These are phyloP conservation scores for Auxenochlorella pyrenoidosa DNA, from an alignment of 139 green algal genomes.

Conservation along the genomic window DNA sequence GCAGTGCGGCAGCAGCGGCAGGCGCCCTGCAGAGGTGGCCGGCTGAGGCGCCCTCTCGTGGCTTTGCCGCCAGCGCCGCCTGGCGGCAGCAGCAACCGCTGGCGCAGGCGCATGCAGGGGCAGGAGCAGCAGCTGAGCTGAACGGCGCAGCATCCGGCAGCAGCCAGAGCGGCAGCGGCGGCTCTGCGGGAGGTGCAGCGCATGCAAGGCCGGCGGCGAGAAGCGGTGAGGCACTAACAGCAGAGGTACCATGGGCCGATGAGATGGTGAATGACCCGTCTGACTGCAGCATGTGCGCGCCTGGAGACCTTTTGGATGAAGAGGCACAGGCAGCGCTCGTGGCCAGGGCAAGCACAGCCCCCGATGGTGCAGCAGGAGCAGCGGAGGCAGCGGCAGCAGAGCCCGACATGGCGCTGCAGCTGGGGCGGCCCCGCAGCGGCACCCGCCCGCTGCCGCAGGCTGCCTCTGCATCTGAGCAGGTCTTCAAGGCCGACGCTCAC, in stretches of 20 bases:
- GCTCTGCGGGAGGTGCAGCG: neutral
- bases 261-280: neutral
- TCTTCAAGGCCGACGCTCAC: slow-evolving; percentile 26
- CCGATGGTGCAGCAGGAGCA: neutral
- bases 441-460: neutral
- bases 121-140: slow-evolving; percentile 4
- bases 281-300: slow-evolving; percentile 19
- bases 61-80: slow-evolving; percentile 5
- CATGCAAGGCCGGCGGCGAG: neutral
- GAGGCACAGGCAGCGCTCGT: neutral
- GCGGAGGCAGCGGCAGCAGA: neutral
- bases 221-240: neutral
- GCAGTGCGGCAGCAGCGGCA: neutral
- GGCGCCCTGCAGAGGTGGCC: neutral
- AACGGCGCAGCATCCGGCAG: neutral
- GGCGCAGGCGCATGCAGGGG: neutral
- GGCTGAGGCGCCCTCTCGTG: neutral
- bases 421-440: slow-evolving; percentile 3
- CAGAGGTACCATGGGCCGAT: neutral
- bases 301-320: neutral
- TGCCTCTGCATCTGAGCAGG: neutral
- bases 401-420: neutral
- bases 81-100: neutral
- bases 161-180: neutral
- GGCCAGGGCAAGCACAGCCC: neutral